phyloP scores from a whole-genome alignment of 371 early-diverging fungal species.

The Mucor saturninus region DNA sequence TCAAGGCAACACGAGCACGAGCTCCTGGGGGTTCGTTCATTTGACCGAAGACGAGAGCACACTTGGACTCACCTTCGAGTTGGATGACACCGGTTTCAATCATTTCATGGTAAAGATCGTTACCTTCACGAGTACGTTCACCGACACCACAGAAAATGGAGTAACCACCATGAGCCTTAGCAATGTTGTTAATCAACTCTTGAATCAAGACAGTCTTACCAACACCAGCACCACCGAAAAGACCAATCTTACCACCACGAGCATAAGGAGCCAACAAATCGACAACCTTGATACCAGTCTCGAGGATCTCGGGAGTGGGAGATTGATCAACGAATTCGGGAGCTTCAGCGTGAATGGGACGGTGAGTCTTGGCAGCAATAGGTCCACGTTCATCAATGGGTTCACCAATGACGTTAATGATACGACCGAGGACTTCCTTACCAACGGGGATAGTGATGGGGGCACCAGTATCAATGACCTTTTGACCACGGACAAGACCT shows the following conservation, averaged over 20 bases:
- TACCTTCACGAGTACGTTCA: constrained; percentile 97
- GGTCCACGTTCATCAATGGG: constrained; percentile 98
- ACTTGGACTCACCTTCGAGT: constrained; percentile 92
- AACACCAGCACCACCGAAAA: constrained; percentile 99
- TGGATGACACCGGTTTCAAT: constrained; percentile 91
- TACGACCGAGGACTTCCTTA: constrained; percentile 95
- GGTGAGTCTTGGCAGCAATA: constrained; percentile 81
- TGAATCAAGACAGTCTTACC: constrained; percentile 98
- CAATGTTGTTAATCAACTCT: constrained; percentile 97
- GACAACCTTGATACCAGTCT: constrained; percentile 97
- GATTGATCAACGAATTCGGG: constrained; percentile 95
- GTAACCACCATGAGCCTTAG: constrained; percentile 97
- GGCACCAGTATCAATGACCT: constrained; percentile 92
- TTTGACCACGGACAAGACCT: constrained; percentile 97
- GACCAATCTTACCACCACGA: constrained; percentile 98
- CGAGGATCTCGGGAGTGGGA: constrained; percentile 91
- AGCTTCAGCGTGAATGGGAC: constrained; percentile 90
- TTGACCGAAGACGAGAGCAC: constrained; percentile 94
- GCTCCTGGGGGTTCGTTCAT: constrained; percentile 99
- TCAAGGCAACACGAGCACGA: constrained; percentile 97
- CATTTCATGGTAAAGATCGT: constrained; percentile 99
- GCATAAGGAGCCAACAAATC: constrained; percentile 96
- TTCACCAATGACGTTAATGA: constrained; percentile 99
- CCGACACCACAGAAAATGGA: constrained; percentile 97
- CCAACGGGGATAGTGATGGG: constrained; percentile 97